Evolutionary conservation across 345 rosid species (phyloP).

Genomic region (Draba incana): DNA sequence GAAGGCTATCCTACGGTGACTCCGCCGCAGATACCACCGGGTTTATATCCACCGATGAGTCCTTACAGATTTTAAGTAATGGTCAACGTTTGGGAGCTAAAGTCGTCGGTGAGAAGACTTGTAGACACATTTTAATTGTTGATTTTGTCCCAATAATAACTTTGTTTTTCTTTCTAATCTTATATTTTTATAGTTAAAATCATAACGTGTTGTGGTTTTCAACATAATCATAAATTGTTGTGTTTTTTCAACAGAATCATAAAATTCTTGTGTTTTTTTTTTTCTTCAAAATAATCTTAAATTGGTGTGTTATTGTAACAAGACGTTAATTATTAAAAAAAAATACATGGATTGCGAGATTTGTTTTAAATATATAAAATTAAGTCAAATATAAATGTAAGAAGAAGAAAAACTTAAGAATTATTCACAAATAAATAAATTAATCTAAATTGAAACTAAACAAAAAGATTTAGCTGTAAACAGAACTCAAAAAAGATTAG

Average conservation of each 20-base stretch:
- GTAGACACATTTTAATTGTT: constrained; percentile 2
- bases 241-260: too few relatives aligned
- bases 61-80: constrained; percentile 23
- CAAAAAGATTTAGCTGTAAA: not conserved
- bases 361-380: not conserved
- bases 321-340: not conserved
- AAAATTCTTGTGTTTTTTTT: not conserved
- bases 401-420: not conserved
- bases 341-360: not conserved
- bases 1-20: constrained; percentile 35
- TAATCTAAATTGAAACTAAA: not conserved
- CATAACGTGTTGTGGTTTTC: not conserved
- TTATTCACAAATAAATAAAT: not conserved
- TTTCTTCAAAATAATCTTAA: not conserved
- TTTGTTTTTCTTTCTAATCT: not conserved
- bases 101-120: constrained; percentile 1
- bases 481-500: not conserved
- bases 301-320: not conserved
- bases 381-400: too few relatives aligned
- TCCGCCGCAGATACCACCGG: constrained; percentile 31
- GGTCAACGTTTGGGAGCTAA: constrained; percentile 19
- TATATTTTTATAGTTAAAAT: not conserved
- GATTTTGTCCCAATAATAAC: not conserved
- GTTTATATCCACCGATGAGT: constrained; percentile 35
- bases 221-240: too few relatives aligned